These are phyloP conservation scores for Escovopsis weberi DNA, from an alignment of 2,329 filamentous ascomycete genomes.

Conservation along the genomic window DNA sequence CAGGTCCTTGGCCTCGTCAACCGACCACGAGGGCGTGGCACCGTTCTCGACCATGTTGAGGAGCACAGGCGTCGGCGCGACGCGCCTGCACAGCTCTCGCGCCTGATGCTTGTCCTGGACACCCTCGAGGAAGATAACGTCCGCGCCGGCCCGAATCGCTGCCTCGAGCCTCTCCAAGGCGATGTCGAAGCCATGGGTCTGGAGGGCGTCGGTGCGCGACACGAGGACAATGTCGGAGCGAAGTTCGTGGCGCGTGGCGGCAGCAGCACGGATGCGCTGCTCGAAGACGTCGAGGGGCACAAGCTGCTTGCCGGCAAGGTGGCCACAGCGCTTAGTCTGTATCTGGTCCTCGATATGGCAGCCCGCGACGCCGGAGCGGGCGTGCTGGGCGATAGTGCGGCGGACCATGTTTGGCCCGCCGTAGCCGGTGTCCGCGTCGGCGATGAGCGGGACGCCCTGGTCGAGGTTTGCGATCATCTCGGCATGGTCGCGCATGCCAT, in stretches of 20 bases:
- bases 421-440: slow-evolving; percentile 46
- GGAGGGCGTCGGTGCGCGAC: slow-evolving; percentile 47
- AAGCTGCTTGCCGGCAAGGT: slow-evolving; percentile 45
- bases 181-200: slow-evolving; percentile 41
- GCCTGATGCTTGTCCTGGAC: slow-evolving; percentile 36
- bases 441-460: slow-evolving; percentile 41
- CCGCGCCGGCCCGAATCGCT: slow-evolving; percentile 40
- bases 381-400: slow-evolving; percentile 37
- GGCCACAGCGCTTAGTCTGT: slow-evolving; percentile 49
- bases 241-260: slow-evolving; percentile 24
- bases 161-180: slow-evolving; percentile 33
- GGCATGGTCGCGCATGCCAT: slow-evolving; percentile 50
- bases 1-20: slow-evolving; percentile 36
- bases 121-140: slow-evolving; percentile 46
- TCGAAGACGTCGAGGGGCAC: slow-evolving; percentile 35
- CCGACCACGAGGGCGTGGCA: slow-evolving; percentile 36
- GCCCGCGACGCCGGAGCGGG: slow-evolving; percentile 39
- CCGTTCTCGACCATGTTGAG: slow-evolving; percentile 45
- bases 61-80: slow-evolving; percentile 35
- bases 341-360: slow-evolving; percentile 52
- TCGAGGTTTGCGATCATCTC: slow-evolving; percentile 49
- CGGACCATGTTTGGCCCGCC: slow-evolving; percentile 33
- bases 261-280: slow-evolving; percentile 43
- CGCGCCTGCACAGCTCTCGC: slow-evolving; percentile 26
- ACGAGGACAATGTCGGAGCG: slow-evolving; percentile 45